phyloP scores from a whole-genome alignment of 768 basidiomycete genomes.

The Mycena indigotica region DNA sequence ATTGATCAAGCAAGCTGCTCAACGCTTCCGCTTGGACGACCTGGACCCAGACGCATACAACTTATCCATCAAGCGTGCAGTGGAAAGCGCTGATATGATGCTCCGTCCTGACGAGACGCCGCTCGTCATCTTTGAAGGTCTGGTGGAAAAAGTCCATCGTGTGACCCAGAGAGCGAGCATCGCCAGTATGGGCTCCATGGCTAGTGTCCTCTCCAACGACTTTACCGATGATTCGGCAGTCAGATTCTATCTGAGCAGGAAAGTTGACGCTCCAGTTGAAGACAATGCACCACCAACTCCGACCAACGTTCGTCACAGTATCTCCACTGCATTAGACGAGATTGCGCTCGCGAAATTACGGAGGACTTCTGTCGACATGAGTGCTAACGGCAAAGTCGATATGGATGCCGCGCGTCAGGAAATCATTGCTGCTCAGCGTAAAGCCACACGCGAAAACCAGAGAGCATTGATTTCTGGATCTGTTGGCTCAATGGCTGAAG shows the following conservation, averaged over 20 bases:
- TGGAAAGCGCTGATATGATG: constrained; percentile 82
- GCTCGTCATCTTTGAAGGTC: constrained; percentile 84
- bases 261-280: constrained; percentile 43
- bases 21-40: constrained; percentile 83
- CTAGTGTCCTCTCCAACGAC: constrained; percentile 94
- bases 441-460: constrained; percentile 81
- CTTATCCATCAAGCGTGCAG: constrained; percentile 90
- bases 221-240: constrained; percentile 96
- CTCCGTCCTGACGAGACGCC: constrained; percentile 77
- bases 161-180: constrained; percentile 94
- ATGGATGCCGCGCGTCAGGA: constrained; percentile 68
- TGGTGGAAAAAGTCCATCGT: constrained; percentile 78
- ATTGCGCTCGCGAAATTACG: constrained; percentile 71
- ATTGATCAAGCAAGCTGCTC: constrained; percentile 88
- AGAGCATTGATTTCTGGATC: constrained; percentile 82
- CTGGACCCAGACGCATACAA: constrained; percentile 65
- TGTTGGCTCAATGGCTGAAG: constrained; percentile 84
- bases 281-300: constrained; percentile 37
- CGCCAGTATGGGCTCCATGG: constrained; percentile 91
- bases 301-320: constrained; percentile 57
- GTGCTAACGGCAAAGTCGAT: neutral
- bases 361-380: constrained; percentile 48
- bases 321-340: constrained; percentile 67
- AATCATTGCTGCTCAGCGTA: constrained; percentile 92
- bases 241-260: constrained; percentile 91